Conservation (phyloP, 306 rosid genomes). For the Hylodesmum podocarpum region DNA sequence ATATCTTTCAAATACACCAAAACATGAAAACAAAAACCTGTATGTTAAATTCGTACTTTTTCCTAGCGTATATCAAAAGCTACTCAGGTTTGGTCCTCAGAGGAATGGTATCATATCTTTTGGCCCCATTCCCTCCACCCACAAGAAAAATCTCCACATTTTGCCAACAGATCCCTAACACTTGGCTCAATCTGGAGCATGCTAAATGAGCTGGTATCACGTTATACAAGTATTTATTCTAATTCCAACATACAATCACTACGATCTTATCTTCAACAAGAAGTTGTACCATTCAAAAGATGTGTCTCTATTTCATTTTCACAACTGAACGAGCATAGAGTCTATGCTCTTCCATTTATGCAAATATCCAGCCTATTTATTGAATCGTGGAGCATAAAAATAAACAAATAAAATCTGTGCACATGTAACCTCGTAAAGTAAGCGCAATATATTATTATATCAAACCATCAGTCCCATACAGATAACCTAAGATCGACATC, state of each 20-base stretch:
- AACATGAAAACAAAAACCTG: not conserved
- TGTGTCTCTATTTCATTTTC: not conserved
- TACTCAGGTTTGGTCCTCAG: not conserved
- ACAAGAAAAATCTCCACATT: not conserved
- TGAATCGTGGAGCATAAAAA: not conserved
- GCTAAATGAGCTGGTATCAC: not conserved
- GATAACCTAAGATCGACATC: not conserved
- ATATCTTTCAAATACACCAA: not conserved
- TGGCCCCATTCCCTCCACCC: not conserved
- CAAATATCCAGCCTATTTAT: not conserved
- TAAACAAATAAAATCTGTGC: not conserved
- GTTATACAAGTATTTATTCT: not conserved
- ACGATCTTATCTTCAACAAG: not conserved
- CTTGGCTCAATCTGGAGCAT: not conserved
- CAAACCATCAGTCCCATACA: conserved; percentile 4
- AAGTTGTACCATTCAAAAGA: not conserved
- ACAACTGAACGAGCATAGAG: not conserved
- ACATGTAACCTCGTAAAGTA: not conserved
- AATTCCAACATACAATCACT: not conserved
- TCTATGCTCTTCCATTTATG: not conserved
- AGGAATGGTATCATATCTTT: not conserved
- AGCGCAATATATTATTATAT: not conserved
- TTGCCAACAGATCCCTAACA: not conserved
- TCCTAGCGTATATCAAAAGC: not conserved
- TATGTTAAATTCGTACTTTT: not conserved